These are phyloP conservation scores for Terfezia boudieri DNA, from an alignment of 495 filamentous ascomycete genomes.

Conservation along the genomic window DNA sequence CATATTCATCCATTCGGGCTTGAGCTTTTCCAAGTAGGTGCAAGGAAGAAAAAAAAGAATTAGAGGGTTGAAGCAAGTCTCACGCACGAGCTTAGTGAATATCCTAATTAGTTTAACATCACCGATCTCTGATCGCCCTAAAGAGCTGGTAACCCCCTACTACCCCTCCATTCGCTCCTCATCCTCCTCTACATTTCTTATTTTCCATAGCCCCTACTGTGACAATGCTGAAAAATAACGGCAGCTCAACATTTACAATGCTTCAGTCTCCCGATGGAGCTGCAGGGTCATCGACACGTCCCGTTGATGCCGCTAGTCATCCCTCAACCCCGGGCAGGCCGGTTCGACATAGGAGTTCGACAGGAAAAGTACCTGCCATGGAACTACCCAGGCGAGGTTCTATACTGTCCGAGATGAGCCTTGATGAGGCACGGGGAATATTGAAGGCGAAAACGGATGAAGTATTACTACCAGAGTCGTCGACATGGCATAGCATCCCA, in stretches of 20 bases:
- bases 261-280: background rate
- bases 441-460: background rate
- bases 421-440: background rate
- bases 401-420: background rate
- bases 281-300: background rate
- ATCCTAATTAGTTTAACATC: no score
- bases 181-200: background rate
- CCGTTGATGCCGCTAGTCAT: background rate
- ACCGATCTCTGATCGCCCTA: background rate
- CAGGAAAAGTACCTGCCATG: background rate
- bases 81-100: no score
- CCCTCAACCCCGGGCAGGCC: background rate
- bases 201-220: no score
- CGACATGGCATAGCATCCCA: slow-evolving; percentile 47
- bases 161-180: background rate
- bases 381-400: background rate
- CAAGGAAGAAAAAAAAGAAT: no score
- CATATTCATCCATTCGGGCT: no score
- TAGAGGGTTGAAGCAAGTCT: no score
- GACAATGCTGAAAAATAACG: background rate
- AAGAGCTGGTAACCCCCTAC: background rate
- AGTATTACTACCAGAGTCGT: background rate
- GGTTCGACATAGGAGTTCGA: background rate
- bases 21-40: no score
- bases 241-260: background rate